Percentiles rank a stretch among this genome's conserved stretches.
phyloP scores from a whole-genome alignment of 208 protist genomes.

The Tritrichomonas musculus region DNA sequence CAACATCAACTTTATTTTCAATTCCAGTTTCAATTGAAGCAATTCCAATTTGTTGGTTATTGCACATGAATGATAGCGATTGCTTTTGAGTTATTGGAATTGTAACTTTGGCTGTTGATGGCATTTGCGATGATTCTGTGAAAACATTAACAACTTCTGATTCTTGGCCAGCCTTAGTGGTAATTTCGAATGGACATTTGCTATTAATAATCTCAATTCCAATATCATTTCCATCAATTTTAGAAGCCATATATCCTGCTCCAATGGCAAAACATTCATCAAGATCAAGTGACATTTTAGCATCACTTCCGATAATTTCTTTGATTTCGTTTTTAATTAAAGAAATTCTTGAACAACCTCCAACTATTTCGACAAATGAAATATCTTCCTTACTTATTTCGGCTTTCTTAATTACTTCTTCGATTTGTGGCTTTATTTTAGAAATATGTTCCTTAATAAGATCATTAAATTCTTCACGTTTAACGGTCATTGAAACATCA shows the following conservation, averaged over 20 bases:
- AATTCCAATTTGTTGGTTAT: neutral
- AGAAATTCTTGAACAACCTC: conserved; percentile 39
- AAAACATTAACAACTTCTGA: neutral
- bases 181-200: neutral
- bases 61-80: neutral
- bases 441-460: neutral
- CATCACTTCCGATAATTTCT: conserved; percentile 28
- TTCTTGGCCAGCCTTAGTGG: neutral
- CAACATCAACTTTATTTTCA: no score
- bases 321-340: conserved; percentile 29
- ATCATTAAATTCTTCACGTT: conserved; percentile 40
- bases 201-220: neutral
- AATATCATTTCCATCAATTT: neutral
- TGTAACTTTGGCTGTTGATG: neutral
- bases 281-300: neutral
- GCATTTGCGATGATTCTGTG: neutral
- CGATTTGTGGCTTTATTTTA: conserved; percentile 38
- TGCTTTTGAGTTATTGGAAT: neutral
- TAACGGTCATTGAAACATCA: conserved; percentile 37
- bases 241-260: conserved; percentile 6
- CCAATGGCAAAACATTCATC: conserved; percentile 1
- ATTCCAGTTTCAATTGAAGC: neutral
- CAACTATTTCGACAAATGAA: conserved; percentile 38
- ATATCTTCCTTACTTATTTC: conserved; percentile 40
- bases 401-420: conserved; percentile 16